These are phyloP conservation scores for Salmacisia buchloeana DNA, from an alignment of 1,284 basidiomycete species.

Conservation along the genomic window DNA sequence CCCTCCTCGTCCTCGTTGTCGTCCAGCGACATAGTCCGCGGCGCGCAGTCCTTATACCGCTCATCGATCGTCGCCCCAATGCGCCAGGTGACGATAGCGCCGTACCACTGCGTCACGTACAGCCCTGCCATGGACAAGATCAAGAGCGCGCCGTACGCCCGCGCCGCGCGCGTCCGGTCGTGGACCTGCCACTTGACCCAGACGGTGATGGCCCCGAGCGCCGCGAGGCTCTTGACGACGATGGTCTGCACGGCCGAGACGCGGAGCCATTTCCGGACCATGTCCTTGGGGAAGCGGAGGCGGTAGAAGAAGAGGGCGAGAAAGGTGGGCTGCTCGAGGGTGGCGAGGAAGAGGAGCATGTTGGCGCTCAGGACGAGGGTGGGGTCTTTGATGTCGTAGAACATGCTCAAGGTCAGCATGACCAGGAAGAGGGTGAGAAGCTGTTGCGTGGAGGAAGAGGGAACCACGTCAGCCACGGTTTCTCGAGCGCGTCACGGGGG, in stretches of 20 bases:
- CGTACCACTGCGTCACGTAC: slow-evolving; percentile 21
- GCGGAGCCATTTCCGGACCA: slow-evolving; percentile 13
- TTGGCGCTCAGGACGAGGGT: slow-evolving; percentile 16
- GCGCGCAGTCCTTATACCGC: slow-evolving; percentile 16
- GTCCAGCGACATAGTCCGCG: too few species aligned
- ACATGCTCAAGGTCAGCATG: slow-evolving; percentile 13
- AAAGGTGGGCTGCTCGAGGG: slow-evolving; percentile 26
- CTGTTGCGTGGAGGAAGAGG: too few species aligned
- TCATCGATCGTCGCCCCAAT: slow-evolving; percentile 19
- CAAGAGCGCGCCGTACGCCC: slow-evolving; percentile 17
- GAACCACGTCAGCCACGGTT: too few species aligned
- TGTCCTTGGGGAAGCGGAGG: slow-evolving; percentile 8
- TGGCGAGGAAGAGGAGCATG: slow-evolving; percentile 26
- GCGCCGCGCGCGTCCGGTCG: not conserved
- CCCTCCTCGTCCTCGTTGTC: too few species aligned
- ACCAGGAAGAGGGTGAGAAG: slow-evolving; percentile 26
- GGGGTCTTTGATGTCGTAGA: slow-evolving; percentile 23
- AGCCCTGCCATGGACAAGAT: slow-evolving; percentile 21
- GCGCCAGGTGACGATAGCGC: slow-evolving; percentile 20
- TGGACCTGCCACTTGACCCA: slow-evolving; percentile 17
- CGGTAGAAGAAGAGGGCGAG: slow-evolving; percentile 25
- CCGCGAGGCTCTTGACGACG: slow-evolving; percentile 22
- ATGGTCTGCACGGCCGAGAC: slow-evolving; percentile 21
- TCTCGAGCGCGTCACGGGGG: too few species aligned
- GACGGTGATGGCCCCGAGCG: slow-evolving; percentile 16